Evolutionary conservation across 2,329 filamentous ascomycete genomes (phyloP).

Genomic region (Fusarium sterilihyphosum): DNA sequence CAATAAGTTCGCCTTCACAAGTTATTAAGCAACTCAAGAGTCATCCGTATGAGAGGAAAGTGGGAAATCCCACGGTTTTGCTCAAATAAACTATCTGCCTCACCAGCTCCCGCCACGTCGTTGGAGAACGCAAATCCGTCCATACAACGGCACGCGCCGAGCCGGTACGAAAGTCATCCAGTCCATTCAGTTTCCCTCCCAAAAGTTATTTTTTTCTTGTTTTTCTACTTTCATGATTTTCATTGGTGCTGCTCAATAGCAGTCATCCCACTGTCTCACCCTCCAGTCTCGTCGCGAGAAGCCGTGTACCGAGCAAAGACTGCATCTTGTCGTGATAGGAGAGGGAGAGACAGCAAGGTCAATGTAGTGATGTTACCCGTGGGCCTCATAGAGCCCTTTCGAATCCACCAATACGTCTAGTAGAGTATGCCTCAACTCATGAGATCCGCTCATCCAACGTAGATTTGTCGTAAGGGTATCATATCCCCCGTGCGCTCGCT

Average conservation of each 20-base stretch:
- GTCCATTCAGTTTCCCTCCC: slow-evolving; percentile 40
- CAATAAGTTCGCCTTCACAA: background rate
- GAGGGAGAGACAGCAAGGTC: slow-evolving; percentile 19
- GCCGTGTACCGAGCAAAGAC: slow-evolving; percentile 18
- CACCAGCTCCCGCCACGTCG: slow-evolving; percentile 31
- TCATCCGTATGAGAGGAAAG: slow-evolving; percentile 35
- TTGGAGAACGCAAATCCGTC: slow-evolving; percentile 9
- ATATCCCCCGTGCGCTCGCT: slow-evolving; percentile 43
- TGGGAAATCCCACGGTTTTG: slow-evolving; percentile 34
- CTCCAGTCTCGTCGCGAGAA: slow-evolving; percentile 25
- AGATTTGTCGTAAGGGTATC: slow-evolving; percentile 51
- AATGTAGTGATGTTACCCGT: slow-evolving; percentile 26
- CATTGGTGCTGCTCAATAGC: slow-evolving; percentile 23
- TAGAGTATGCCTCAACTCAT: slow-evolving; percentile 40
- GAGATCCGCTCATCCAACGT: slow-evolving; percentile 48
- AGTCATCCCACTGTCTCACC: slow-evolving; percentile 21
- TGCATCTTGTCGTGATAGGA: slow-evolving; percentile 7
- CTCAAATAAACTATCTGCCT: slow-evolving; percentile 42
- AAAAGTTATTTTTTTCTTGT: slow-evolving; percentile 37
- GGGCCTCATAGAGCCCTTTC: slow-evolving; percentile 17
- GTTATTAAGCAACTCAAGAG: background rate
- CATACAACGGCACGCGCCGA: slow-evolving; percentile 23
- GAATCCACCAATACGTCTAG: slow-evolving; percentile 40
- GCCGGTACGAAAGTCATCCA: slow-evolving; percentile 39
- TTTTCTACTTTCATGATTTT: slow-evolving; percentile 40